phyloP scores from a whole-genome alignment of 495 filamentous ascomycete species.

The Neurospora sp. region DNA sequence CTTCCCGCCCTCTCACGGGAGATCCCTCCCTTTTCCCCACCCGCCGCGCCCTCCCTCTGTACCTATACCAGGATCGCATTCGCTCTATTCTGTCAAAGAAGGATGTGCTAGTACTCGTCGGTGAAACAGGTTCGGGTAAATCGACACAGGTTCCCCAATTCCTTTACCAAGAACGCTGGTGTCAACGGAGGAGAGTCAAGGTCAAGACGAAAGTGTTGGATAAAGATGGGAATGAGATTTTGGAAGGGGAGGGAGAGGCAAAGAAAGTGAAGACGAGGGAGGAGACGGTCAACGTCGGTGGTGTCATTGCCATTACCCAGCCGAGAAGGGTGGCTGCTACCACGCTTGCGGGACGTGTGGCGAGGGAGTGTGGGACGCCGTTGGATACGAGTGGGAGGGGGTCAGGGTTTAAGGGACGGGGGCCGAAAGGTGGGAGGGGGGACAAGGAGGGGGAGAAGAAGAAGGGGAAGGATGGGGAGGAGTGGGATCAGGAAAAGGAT shows the following conservation, averaged over 20 bases:
- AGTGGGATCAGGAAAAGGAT: not conserved
- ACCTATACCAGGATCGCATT: conserved; percentile 60
- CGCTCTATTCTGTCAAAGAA: conserved; percentile 51
- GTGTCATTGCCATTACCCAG: conserved; percentile 91
- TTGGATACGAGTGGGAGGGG: conserved; percentile 22
- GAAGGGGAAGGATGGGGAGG: not conserved
- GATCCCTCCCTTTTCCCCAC: conserved; percentile 25
- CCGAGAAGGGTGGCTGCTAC: conserved; percentile 89
- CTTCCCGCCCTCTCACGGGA: conserved; percentile 1
- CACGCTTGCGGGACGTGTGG: conserved; percentile 81
- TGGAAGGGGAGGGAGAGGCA: not conserved
- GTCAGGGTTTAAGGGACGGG: not conserved
- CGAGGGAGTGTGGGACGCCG: conserved; percentile 79
- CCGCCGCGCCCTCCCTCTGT: conserved; percentile 67
- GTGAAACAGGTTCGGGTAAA: conserved; percentile 95
- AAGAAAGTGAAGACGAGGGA: conserved; percentile 17
- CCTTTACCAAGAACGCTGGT: conserved; percentile 70
- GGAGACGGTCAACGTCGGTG: conserved; percentile 52
- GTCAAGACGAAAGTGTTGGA: conserved; percentile 15
- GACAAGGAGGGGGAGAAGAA: too few relatives aligned
- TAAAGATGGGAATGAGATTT: not conserved
- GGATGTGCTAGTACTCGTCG: conserved; percentile 75
- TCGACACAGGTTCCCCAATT: conserved; percentile 95
- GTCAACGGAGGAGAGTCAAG: conserved; percentile 44
- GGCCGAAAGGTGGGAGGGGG: not conserved